phyloP scores from a whole-genome alignment of 2,329 filamentous ascomycete genomes.

The Chaetomiaceae sp. region DNA sequence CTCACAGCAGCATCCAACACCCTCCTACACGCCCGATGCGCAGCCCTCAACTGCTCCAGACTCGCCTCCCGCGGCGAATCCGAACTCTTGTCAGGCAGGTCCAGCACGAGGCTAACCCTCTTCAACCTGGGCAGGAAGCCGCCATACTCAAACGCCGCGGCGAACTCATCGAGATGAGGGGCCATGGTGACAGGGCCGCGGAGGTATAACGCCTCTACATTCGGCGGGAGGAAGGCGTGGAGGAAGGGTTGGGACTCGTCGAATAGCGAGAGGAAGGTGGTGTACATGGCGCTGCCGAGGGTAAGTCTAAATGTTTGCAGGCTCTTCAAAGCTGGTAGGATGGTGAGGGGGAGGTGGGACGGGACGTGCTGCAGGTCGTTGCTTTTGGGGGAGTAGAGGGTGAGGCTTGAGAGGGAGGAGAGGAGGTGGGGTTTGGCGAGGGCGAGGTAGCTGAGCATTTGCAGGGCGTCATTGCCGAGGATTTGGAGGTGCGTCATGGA shows the following conservation, averaged over 20 bases:
- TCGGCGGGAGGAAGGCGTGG: neutral
- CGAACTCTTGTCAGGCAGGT: neutral
- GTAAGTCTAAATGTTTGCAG: neutral
- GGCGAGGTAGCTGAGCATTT: constrained; percentile 1
- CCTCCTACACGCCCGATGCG: neutral
- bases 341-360: neutral
- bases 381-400: neutral
- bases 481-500: neutral
- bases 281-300: neutral
- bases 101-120: constrained; percentile 4
- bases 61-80: neutral
- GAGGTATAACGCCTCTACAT: constrained; percentile 7
- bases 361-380: neutral
- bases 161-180: neutral
- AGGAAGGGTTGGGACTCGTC: neutral
- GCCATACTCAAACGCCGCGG: neutral
- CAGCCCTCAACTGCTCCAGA: neutral
- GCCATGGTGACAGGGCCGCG: constrained; percentile 6
- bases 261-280: neutral
- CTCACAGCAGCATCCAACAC: neutral
- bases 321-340: neutral
- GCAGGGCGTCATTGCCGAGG: constrained; percentile 15
- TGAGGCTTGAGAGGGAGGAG: neutral
- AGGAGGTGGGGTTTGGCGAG: constrained; percentile 8
- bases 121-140: constrained; percentile 3